Conservation (phyloP, 805 yeast species). For the Brettanomyces sp. region DNA sequence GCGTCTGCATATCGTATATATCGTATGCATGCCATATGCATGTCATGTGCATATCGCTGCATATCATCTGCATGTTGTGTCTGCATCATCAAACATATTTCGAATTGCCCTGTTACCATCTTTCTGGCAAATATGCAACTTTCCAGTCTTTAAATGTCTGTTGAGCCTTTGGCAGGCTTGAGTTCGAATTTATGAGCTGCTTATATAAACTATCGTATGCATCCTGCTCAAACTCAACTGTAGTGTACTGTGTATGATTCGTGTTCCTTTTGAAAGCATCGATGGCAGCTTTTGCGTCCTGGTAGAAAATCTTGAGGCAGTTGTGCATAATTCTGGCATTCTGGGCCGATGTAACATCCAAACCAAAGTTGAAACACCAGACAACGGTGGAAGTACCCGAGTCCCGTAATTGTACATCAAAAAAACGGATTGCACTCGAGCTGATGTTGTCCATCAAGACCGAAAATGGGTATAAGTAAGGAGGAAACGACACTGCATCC, state of each 20-base stretch:
- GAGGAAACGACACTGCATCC: slow-evolving; percentile 22
- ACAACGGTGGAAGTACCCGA: slow-evolving; percentile 13
- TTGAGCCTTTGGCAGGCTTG: slow-evolving; percentile 25
- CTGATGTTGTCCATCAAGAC: slow-evolving; percentile 33
- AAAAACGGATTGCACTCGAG: slow-evolving; percentile 31
- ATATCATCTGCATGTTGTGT: too few species aligned
- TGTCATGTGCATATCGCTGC: too few species aligned
- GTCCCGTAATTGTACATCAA: slow-evolving; percentile 14
- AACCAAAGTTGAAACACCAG: slow-evolving; percentile 45
- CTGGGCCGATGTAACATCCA: slow-evolving; percentile 14
- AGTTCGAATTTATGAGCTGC: slow-evolving; percentile 21
- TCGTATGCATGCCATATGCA: background rate
- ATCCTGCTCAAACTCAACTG: slow-evolving; percentile 27
- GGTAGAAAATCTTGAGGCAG: slow-evolving; percentile 38
- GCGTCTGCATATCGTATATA: background rate
- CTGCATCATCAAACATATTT: too few species aligned
- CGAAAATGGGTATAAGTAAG: slow-evolving; percentile 29
- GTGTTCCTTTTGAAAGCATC: slow-evolving; percentile 12
- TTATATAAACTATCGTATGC: slow-evolving; percentile 24
- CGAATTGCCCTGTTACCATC: background rate
- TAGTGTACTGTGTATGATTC: slow-evolving; percentile 8
- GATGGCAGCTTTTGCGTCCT: slow-evolving; percentile 22
- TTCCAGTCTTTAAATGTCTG: slow-evolving; percentile 21
- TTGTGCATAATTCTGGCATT: slow-evolving; percentile 7
- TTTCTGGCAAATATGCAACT: slow-evolving; percentile 17